Evolutionary conservation across 148 eudicot species (phyloP).

Genomic region (Nepenthes gracilis): DNA sequence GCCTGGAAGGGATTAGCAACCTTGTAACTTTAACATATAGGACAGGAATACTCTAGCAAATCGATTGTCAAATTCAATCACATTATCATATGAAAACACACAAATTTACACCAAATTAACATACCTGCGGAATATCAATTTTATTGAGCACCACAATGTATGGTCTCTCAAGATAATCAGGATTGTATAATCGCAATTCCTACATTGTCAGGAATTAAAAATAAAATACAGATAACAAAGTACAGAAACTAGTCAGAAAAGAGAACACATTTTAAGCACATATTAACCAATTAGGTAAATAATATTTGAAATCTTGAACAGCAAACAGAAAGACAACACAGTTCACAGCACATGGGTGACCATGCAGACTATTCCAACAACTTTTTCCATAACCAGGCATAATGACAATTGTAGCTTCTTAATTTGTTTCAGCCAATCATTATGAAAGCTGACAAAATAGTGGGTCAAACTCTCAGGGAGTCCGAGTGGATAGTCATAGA

Average conservation of each 20-base stretch:
- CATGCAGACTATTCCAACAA: too few species aligned
- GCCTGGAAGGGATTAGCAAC: conserved; percentile 31
- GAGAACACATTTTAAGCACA: not conserved
- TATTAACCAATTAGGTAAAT: not conserved
- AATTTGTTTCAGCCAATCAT: too few species aligned
- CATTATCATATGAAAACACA: not conserved
- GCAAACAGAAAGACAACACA: not conserved
- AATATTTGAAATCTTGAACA: not conserved
- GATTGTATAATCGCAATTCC: conserved; percentile 75
- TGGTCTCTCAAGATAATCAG: conserved; percentile 88
- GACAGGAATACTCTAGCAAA: not conserved
- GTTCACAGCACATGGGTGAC: not conserved
- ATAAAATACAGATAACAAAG: conserved; percentile 1
- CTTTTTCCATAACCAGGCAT: too few species aligned
- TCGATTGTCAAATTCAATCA: not conserved
- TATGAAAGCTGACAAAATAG: too few species aligned
- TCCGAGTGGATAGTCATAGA: too few species aligned
- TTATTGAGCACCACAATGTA: conserved; percentile 88
- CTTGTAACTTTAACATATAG: not conserved
- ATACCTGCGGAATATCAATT: conserved; percentile 86
- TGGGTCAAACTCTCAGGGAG: too few species aligned
- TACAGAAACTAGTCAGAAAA: not conserved
- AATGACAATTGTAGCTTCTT: too few species aligned
- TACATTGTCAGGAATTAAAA: not conserved
- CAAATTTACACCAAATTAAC: not conserved